These are phyloP conservation scores for Boletus patriciae DNA, from an alignment of 768 basidiomycete species.

Conservation along the genomic window DNA sequence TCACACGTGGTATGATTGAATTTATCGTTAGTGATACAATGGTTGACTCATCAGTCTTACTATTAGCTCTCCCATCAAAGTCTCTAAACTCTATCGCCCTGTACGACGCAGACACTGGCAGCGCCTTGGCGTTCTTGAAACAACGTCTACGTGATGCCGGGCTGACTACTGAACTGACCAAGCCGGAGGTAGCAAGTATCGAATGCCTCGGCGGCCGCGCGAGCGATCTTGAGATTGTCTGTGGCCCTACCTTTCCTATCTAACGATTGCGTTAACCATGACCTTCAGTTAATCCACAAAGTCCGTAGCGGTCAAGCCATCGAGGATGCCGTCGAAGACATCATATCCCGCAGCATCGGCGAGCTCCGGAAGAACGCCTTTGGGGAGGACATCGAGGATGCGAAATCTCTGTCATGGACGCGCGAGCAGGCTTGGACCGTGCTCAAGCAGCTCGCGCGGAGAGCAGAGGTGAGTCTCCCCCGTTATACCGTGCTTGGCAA, in stretches of 20 bases:
- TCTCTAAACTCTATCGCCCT: slow-evolving; percentile 77
- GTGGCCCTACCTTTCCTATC: slow-evolving; percentile 24
- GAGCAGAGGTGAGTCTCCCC: slow-evolving; percentile 52
- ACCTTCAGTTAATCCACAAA: slow-evolving; percentile 75
- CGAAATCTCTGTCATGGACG: slow-evolving; percentile 79
- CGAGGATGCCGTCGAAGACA: slow-evolving; percentile 86
- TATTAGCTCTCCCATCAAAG: slow-evolving; percentile 75
- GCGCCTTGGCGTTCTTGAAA: slow-evolving; percentile 77
- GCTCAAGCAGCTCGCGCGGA: slow-evolving; percentile 67
- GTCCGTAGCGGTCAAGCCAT: slow-evolving; percentile 70
- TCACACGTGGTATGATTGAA: slow-evolving; percentile 64
- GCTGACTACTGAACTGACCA: slow-evolving; percentile 52
- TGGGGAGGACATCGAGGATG: slow-evolving; percentile 89
- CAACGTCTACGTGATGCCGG: slow-evolving; percentile 68
- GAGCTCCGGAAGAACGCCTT: slow-evolving; percentile 91
- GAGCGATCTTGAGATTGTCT: slow-evolving; percentile 81
- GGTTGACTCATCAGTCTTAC: neutral
- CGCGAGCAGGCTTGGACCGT: slow-evolving; percentile 87
- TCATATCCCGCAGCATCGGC: slow-evolving; percentile 72
- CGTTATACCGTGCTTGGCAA: slow-evolving; percentile 23
- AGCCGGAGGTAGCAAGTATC: slow-evolving; percentile 57
- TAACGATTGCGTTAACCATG: neutral
- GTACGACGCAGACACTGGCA: slow-evolving; percentile 80
- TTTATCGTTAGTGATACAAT: neutral
- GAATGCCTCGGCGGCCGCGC: slow-evolving; percentile 86